A percentile compares a stretch with the other conserved stretches of the same genome.
Conservation (phyloP, 2,329 filamentous ascomycete genomes). For the Zymoseptoria brevis region DNA sequence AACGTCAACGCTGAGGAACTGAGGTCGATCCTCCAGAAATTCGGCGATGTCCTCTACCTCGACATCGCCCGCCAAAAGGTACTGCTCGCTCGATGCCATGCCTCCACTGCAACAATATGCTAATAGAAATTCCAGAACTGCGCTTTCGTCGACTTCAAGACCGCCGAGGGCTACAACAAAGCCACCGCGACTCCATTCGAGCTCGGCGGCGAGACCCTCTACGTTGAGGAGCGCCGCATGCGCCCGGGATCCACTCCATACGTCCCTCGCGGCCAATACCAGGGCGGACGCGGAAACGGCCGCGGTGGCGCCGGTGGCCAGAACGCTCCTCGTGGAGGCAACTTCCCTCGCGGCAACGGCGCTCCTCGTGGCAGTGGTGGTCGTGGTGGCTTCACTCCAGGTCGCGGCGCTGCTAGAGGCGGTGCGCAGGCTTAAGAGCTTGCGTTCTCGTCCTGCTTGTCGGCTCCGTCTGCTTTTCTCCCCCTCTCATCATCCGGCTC, state of each 20-base stretch:
- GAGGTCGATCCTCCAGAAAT: conserved; percentile 60
- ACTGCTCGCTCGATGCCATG: conserved; percentile 16
- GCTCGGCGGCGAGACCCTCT: conserved; percentile 72
- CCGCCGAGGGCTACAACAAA: conserved; percentile 69
- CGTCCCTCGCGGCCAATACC: conserved; percentile 31
- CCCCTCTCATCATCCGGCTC: not conserved
- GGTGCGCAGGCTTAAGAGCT: conserved; percentile 1
- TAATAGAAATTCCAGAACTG: conserved; percentile 59
- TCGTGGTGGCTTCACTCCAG: conserved; percentile 3
- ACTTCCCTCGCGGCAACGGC: conserved; percentile 1
- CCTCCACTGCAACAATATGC: conserved; percentile 1
- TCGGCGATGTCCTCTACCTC: conserved; percentile 56
- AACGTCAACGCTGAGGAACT: conserved; percentile 72
- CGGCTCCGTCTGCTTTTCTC: not conserved
- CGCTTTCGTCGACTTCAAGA: conserved; percentile 90
- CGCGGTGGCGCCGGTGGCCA: conserved; percentile 46
- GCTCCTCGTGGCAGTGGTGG: conserved; percentile 3
- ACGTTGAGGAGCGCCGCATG: conserved; percentile 80
- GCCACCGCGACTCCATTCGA: conserved; percentile 74
- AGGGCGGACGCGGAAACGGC: conserved; percentile 32
- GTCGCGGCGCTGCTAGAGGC: conserved; percentile 3
- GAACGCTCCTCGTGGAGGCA: conserved; percentile 14
- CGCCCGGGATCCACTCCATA: conserved; percentile 32
- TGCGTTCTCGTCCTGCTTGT: not conserved
- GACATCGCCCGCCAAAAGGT: conserved; percentile 69